Evolutionary conservation across 2,329 filamentous ascomycete species (phyloP).

Genomic region (Cephalotrichum gorgonifer): DNA sequence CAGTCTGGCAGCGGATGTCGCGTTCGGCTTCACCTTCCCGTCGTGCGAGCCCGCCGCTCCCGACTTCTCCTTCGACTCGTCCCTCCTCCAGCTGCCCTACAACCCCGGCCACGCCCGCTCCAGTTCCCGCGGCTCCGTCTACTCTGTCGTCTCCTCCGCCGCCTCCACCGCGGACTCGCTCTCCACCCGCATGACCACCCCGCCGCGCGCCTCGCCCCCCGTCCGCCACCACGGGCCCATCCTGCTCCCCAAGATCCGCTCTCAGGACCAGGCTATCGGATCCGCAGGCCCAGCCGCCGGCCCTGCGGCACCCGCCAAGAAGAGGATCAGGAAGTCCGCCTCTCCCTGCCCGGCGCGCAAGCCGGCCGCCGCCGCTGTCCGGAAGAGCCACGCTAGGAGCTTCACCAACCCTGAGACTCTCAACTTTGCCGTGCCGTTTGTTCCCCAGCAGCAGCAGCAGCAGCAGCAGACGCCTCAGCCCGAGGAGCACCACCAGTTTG

Average conservation of each 20-base stretch:
- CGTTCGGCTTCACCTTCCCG: slow-evolving; percentile 51
- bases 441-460: slow-evolving; percentile 3
- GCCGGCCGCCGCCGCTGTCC: no score
- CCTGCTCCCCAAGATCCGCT: slow-evolving; percentile 75
- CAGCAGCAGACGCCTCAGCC: slow-evolving; percentile 18
- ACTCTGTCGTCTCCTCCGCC: slow-evolving; percentile 37
- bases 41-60: slow-evolving; percentile 40
- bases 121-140: slow-evolving; percentile 55
- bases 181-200: slow-evolving; percentile 55
- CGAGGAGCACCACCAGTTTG: slow-evolving; percentile 13
- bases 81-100: slow-evolving; percentile 45
- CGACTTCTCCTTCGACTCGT: slow-evolving; percentile 42
- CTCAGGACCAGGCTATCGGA: slow-evolving; percentile 70
- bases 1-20: slow-evolving; percentile 52
- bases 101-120: slow-evolving; percentile 48
- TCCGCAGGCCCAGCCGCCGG: no score
- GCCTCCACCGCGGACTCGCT: slow-evolving; percentile 49
- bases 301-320: slow-evolving; percentile 30
- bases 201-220: slow-evolving; percentile 53
- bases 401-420: slow-evolving; percentile 52
- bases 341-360: slow-evolving; percentile 19
- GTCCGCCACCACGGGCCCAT: slow-evolving; percentile 70
- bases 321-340: slow-evolving; percentile 48
- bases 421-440: slow-evolving; percentile 22
- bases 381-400: slow-evolving; percentile 43